These are phyloP conservation scores for Mycena haematopus DNA, from an alignment of 768 basidiomycete genomes.

Conservation along the genomic window DNA sequence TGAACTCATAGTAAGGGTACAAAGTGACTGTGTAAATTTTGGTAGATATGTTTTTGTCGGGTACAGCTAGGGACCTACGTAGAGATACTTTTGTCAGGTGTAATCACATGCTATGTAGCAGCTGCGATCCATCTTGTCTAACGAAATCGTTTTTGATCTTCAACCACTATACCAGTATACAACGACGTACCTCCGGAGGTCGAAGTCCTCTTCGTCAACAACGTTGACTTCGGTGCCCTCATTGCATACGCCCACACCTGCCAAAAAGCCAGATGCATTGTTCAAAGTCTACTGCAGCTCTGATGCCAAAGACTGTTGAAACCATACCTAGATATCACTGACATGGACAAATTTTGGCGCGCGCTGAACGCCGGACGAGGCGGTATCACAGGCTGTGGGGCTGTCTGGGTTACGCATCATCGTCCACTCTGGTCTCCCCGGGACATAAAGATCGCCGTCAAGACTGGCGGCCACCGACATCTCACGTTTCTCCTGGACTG, in stretches of 20 bases:
- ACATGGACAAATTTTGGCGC: not conserved
- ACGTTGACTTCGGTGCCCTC: too few relatives aligned
- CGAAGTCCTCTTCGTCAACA: too few relatives aligned
- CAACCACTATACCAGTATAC: too few relatives aligned
- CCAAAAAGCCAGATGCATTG: not conserved
- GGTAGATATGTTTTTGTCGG: not conserved
- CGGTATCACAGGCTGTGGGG: not conserved
- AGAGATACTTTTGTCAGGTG: too few relatives aligned
- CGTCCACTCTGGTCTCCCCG: not conserved
- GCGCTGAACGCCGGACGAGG: not conserved
- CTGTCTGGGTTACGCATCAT: not conserved
- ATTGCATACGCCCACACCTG: too few relatives aligned
- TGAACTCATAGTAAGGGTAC: too few relatives aligned
- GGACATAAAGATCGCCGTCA: not conserved
- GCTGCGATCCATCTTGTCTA: not conserved
- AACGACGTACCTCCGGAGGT: too few relatives aligned
- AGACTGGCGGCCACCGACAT: fast-evolving
- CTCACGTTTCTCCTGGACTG: not conserved
- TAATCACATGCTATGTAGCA: not conserved
- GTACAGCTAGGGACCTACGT: too few relatives aligned
- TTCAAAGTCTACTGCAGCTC: not conserved
- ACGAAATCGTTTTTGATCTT: too few relatives aligned
- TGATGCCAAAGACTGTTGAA: not conserved
- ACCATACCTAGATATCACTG: not conserved
- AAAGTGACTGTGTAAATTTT: not conserved